These are phyloP conservation scores for Tuber microsphaerosporum DNA, from an alignment of 495 filamentous ascomycete genomes.

Conservation along the genomic window DNA sequence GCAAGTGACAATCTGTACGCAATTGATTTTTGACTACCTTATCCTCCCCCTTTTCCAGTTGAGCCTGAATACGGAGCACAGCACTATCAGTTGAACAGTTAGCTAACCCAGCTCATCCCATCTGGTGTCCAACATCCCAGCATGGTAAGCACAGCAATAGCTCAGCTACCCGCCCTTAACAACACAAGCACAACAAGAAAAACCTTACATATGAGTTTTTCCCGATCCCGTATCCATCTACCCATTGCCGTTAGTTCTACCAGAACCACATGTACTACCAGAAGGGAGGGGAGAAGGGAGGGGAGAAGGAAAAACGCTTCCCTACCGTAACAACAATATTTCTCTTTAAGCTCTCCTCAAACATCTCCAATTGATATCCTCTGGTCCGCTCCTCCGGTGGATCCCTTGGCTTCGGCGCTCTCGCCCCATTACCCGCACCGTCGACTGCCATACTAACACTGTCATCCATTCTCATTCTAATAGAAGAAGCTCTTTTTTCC, in stretches of 20 bases:
- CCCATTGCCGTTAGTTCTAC: neutral
- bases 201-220: constrained; percentile 75
- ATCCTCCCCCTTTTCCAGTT: constrained; percentile 59
- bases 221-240: constrained; percentile 93
- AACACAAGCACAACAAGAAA: constrained; percentile 2
- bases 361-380: constrained; percentile 85
- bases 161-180: neutral
- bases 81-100: constrained; percentile 51
- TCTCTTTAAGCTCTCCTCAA: constrained; percentile 65
- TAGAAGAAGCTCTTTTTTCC: neutral
- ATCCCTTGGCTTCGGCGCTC: neutral
- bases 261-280: neutral
- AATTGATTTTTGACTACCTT: constrained; percentile 50
- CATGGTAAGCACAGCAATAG: neutral
- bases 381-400: constrained; percentile 46
- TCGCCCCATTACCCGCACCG: neutral
- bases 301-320: constrained; percentile 8
- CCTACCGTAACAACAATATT: constrained; percentile 81
- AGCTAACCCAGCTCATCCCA: constrained; percentile 10
- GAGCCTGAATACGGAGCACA: constrained; percentile 64
- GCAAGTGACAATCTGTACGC: neutral
- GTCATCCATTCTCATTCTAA: neutral
- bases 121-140: neutral
- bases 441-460: neutral
- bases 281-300: neutral